Evolutionary conservation across 176 grass and related monocot genomes (phyloP), one percentile per base, ranked within the genome.

Genomic region (Avena sativa): DNA sequence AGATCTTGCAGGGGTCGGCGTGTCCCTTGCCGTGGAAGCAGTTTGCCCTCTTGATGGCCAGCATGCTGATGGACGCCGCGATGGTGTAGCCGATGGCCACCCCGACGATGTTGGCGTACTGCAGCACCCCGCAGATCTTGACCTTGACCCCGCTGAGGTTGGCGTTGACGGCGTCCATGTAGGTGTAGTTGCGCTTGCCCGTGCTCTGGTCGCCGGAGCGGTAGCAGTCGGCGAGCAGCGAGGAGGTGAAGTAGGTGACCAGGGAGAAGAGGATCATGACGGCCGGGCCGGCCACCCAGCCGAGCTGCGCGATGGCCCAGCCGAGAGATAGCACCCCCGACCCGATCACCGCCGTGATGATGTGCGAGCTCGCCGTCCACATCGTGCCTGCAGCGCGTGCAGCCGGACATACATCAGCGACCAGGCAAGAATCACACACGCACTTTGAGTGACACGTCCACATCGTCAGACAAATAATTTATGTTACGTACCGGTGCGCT

Each of bases 261-360:
- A 93, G 59, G 43, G 94, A 95, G 92, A 99, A 97, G 80, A 99
- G 97, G 30, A 99, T 47, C 94, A 99, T 99, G 87, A 93, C 94
- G 14, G 91, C 67, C 4, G 97, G 97, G 0, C 97, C 94, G 3
- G 94, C 94, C 6, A 99, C 88, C 97, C 97, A 99, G 8, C 97
- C 97, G 2, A 99, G 94, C 91, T 97, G 97, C 12, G 89, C 94
- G 26, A 99, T 95, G 9, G 94, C 97, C 97, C 97, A 99, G 7
- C 83, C 94, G 46, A 95, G 86, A 13, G 97, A 97, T 32, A 97
- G 85, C 77, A 97, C 89, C 3, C 94, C 97, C 46, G 97, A 99
- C 0, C 94, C 92, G 26, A 99, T 99, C 71, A 97, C 97, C 6
- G 97, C 97, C 8, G 94, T 99, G 72, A 99, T 94, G 6, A 99